These are phyloP conservation scores for Gracilariopsis chorda DNA, from an alignment of 23 red algal species.

Conservation along the genomic window DNA sequence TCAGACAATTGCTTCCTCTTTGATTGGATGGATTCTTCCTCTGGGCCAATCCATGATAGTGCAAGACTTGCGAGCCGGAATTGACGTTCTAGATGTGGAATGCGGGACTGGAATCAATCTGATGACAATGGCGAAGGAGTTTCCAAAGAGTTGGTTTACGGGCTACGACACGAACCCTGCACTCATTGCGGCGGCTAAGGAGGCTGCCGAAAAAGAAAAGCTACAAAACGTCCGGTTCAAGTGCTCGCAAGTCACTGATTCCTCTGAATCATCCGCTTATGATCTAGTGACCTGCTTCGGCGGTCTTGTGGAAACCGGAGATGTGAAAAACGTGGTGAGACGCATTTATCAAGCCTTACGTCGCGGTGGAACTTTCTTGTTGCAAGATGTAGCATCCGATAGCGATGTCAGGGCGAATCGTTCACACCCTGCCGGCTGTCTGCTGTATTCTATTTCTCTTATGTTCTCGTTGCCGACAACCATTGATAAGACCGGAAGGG, in stretches of 20 bases:
- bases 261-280: constrained; percentile 37
- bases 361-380: constrained; percentile 40
- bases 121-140: constrained; percentile 56
- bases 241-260: constrained; percentile 22
- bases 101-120: constrained; percentile 60
- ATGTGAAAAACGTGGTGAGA: constrained; percentile 28
- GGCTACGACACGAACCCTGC: constrained; percentile 55
- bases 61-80: constrained; percentile 24
- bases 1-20: constrained; percentile 60
- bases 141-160: constrained; percentile 62
- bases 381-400: constrained; percentile 46
- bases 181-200: constrained; percentile 17
- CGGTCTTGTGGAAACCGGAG: constrained; percentile 47
- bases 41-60: constrained; percentile 8
- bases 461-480: constrained; percentile 58
- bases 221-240: constrained; percentile 56
- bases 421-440: constrained; percentile 41
- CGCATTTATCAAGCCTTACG: constrained; percentile 44
- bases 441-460: constrained; percentile 53
- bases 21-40: constrained; percentile 65
- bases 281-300: constrained; percentile 72
- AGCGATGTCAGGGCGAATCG: constrained; percentile 42
- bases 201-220: constrained; percentile 42
- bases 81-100: constrained; percentile 67
- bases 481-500: constrained; percentile 32